Base-by-base conservation (phyloP, 139 green algal genomes). In the Chlorella sp. region DNA sequence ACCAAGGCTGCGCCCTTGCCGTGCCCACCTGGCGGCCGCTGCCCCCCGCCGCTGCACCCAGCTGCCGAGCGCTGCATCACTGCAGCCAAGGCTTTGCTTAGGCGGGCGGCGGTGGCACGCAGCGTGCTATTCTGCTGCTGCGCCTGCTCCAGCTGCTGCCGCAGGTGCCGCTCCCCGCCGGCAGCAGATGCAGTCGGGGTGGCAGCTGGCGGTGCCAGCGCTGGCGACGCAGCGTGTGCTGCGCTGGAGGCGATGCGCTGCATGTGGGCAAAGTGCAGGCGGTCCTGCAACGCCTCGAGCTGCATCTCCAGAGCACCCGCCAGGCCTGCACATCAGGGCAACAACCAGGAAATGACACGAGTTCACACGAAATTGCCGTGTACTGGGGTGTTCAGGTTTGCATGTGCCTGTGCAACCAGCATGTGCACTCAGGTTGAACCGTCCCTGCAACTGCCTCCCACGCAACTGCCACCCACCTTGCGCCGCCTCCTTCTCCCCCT, bases 51-150 rank as follows among this genome's bases (percentile, higher is more conserved):
- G 34, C 68, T 22, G 34, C 68, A 36, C 1, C 60, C 84, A 16
- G 40, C 68, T 2, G 61, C 61, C 11, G 83, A 78, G 39, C 84
- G 61, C 40, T 88, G 66, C 68, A 88, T 88, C 12, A 88, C 87
- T 9, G 81, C 87, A 22, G 87, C 80, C 30, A 91, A 57, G 19
- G 87, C 87, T n/a, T 81, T 91, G 81, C 81, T 83, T 22, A 91
- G 78, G 7, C 87, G 42, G 34, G 87, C 81, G 22, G 87, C 87
- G 21, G 87, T 80, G 19, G 77, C 69, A 2, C 80, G 32, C 81
- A 91, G 60, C 42, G 77, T 36, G 48, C 75, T 69, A 53, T 91
- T 91, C 77, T 91, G 48, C 40, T 66, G 64, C 84, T 81, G 84
- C 37, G 73, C 84, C 0, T 36, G 37, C 16, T 64, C 68, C 68